Evolutionary conservation across 495 filamentous ascomycete species (phyloP).

Genomic region (Neurospora intermedia): DNA sequence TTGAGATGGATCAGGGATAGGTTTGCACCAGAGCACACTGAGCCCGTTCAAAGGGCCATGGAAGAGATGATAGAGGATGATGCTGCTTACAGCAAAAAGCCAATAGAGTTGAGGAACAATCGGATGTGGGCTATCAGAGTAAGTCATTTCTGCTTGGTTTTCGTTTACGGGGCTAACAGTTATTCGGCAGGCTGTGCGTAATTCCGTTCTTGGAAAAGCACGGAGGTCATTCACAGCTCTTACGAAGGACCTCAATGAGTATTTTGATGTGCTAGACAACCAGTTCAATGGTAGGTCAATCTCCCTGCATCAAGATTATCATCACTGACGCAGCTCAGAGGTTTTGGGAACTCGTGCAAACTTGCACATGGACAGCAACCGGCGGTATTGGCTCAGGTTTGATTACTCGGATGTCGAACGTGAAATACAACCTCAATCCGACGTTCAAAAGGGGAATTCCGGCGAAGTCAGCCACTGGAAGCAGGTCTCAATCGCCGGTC

Average conservation of each 20-base stretch:
- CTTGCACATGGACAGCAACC: slow-evolving; percentile 62
- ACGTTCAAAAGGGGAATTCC: neutral
- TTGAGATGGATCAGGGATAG: slow-evolving; percentile 55
- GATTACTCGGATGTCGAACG: slow-evolving; percentile 51
- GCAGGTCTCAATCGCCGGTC: slow-evolving; percentile 3
- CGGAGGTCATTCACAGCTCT: slow-evolving; percentile 79
- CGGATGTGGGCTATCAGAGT: slow-evolving; percentile 87
- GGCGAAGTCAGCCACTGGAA: neutral
- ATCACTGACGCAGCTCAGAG: slow-evolving; percentile 1
- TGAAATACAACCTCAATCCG: slow-evolving; percentile 45
- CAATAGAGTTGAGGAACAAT: slow-evolving; percentile 84
- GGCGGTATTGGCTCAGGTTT: slow-evolving; percentile 74
- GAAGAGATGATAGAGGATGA: slow-evolving; percentile 68
- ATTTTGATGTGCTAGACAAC: slow-evolving; percentile 56
- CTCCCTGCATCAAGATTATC: slow-evolving; percentile 27
- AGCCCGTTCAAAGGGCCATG: slow-evolving; percentile 53
- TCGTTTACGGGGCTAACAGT: neutral
- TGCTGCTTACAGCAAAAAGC: slow-evolving; percentile 63
- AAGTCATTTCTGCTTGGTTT: neutral
- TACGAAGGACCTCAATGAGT: slow-evolving; percentile 61
- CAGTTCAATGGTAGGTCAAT: slow-evolving; percentile 19
- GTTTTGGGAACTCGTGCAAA: slow-evolving; percentile 27
- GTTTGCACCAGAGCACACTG: slow-evolving; percentile 52
- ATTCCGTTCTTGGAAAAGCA: slow-evolving; percentile 79
- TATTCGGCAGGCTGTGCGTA: slow-evolving; percentile 56